phyloP scores from a whole-genome alignment of 805 yeast species.

The Barnettozyma siamensis region DNA sequence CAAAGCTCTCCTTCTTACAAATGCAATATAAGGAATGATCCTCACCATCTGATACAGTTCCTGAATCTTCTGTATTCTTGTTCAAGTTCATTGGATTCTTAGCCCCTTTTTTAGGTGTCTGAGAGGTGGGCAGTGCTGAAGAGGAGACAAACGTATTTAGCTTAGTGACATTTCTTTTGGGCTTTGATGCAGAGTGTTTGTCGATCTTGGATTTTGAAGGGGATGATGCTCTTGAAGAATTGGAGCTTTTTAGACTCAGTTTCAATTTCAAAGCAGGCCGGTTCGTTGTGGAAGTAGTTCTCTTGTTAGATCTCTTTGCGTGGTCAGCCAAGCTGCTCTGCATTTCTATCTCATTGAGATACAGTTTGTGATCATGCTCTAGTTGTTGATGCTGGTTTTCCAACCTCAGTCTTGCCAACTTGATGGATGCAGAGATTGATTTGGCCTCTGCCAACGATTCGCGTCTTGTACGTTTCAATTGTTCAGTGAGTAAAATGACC shows the following conservation, averaged over 20 bases:
- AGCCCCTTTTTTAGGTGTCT: not conserved
- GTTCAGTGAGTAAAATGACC: not conserved
- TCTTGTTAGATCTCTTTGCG: constrained; percentile 17
- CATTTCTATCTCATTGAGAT: constrained; percentile 21
- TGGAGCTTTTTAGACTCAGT: constrained; percentile 3
- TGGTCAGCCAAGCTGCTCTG: constrained; percentile 13
- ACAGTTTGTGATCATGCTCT: constrained; percentile 22
- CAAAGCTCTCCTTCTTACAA: constrained; percentile 45
- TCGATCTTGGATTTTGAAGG: not conserved
- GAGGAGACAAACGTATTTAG: not conserved
- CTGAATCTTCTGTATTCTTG: not conserved
- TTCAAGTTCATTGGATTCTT: not conserved
- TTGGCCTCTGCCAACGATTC: constrained; percentile 28
- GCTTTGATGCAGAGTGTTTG: not conserved
- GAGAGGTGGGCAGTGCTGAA: not conserved
- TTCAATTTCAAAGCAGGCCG: constrained; percentile 16
- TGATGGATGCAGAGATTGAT: constrained; percentile 20
- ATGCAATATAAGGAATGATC: constrained; percentile 35
- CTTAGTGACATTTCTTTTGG: constrained; percentile 1
- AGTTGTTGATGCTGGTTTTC: constrained; percentile 21
- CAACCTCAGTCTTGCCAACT: constrained; percentile 20
- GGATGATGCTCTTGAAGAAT: not conserved
- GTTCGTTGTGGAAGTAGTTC: constrained; percentile 7
- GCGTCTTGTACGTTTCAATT: constrained; percentile 21
- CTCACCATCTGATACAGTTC: constrained; percentile 7